Base-by-base conservation (phyloP, 257 asterid genomes). In the Plectranthus barbatus region DNA sequence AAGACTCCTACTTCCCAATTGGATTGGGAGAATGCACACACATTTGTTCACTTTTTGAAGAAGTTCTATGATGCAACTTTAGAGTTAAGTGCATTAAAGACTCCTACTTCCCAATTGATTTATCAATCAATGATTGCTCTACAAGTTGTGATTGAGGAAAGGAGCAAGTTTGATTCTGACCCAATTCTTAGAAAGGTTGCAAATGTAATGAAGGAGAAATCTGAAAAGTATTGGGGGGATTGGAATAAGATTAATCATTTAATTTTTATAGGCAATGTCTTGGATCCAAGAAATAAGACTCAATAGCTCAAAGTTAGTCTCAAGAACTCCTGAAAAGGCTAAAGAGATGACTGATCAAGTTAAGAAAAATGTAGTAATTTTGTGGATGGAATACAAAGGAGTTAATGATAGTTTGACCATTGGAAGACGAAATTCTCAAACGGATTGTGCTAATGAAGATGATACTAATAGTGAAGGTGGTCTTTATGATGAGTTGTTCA, bases 401-500 rank as follows among this genome's bases (percentile, higher is more conserved):
- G 18, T 18, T 36, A 36, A 36, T 37, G 63, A 57, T 17, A 34
- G 8, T 8, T 57, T 10, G 18, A 20, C 3, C 33, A 17, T 0
- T 57, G 49, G 33, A 20, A 57, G 4, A 11, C 9, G 37, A 37
- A 17, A 11, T 57, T 5, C 14, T 8, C 8, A 37, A 17, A 7
- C 37, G 19, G 50, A 57, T 24, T 7, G 18, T 57, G 20, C 19
- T 57, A 33, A n/a, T 57, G 63, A 12, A 36, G 49, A 36, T 37
- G 49, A 17, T 46, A 17, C 23, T 14, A 46, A 4, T 36, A 18
- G 47, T 37, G 29, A 1, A 6, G 46, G 47, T 34, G 46, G 47
- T 56, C 62, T 56, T 34, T 56, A 9, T 20, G 62, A 31, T 56
- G 62, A 56, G 11, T 56, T 56, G 62, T 56, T 14, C 26, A 56